Conservation (phyloP, 2,329 filamentous ascomycete genomes). For the Fusarium camptoceras region DNA sequence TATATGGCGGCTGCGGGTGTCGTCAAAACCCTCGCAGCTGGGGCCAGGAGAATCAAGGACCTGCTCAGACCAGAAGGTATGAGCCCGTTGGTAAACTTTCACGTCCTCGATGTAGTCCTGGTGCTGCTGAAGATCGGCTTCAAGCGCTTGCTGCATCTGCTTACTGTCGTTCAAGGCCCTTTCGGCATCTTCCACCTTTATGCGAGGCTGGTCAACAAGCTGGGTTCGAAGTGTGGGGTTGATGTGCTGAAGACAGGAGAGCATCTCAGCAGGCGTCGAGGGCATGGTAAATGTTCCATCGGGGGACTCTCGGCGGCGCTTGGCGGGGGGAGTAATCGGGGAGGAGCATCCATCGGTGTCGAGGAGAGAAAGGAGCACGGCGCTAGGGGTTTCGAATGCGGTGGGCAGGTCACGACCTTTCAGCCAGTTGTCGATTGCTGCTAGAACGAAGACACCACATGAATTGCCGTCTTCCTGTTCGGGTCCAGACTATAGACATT, state of each 20-base stretch:
- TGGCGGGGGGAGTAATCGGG: background rate
- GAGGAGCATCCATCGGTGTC: background rate
- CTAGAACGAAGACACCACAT: background rate
- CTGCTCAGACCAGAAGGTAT: background rate
- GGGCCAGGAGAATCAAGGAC: background rate
- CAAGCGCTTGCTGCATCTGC: background rate
- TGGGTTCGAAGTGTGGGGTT: rapidly evolving
- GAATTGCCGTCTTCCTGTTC: background rate
- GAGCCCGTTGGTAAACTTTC: background rate
- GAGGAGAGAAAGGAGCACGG: background rate
- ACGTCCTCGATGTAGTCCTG: background rate
- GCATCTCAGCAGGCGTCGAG: background rate
- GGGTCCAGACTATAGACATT: background rate
- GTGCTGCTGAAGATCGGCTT: background rate
- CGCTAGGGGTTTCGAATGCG: background rate
- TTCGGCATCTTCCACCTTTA: background rate
- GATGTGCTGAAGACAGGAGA: background rate
- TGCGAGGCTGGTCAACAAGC: background rate
- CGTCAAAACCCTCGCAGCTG: background rate
- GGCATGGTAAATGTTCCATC: rapidly evolving
- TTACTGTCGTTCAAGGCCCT: background rate
- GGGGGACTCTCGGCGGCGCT: background rate
- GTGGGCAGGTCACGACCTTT: background rate
- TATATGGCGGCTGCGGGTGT: background rate
- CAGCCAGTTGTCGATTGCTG: background rate